Percentiles rank a stretch among this genome's conserved stretches.
Evolutionary conservation across 163 green algal genomes (phyloP).

Genomic region (Volvox carteri): DNA sequence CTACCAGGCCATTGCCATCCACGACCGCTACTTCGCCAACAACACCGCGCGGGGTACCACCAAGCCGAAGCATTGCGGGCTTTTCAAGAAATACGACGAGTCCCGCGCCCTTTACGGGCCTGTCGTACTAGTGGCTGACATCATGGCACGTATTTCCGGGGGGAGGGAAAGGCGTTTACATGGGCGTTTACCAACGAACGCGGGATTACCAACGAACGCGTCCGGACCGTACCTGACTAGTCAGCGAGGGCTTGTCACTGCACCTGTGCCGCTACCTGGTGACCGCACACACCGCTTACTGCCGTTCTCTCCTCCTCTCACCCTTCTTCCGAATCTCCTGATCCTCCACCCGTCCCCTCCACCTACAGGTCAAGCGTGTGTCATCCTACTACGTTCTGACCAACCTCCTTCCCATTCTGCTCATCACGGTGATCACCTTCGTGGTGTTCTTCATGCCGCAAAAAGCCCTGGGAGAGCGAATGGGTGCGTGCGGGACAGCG

Average conservation of each 20-base stretch:
- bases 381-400: constrained; percentile 34
- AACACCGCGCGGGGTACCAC: constrained; percentile 9
- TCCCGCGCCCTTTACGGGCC: constrained; percentile 18
- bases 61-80: background rate
- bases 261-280: background rate
- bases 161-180: background rate
- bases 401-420: constrained; percentile 35
- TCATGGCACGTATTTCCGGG: constrained; percentile 12
- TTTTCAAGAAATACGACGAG: constrained; percentile 16
- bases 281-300: background rate
- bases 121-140: constrained; percentile 35
- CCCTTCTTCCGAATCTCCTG: background rate
- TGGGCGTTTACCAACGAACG: background rate
- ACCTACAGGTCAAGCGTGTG: constrained; percentile 38
- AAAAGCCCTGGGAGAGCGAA: constrained; percentile 26
- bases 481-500: no score
- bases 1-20: background rate
- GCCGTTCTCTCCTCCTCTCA: background rate
- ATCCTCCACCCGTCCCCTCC: background rate
- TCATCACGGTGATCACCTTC: constrained; percentile 47
- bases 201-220: background rate
- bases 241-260: background rate
- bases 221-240: background rate
- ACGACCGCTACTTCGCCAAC: background rate
- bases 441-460: constrained; percentile 46